Conservation (phyloP, 2,329 filamentous ascomycete species). For the Phoma sp. region DNA sequence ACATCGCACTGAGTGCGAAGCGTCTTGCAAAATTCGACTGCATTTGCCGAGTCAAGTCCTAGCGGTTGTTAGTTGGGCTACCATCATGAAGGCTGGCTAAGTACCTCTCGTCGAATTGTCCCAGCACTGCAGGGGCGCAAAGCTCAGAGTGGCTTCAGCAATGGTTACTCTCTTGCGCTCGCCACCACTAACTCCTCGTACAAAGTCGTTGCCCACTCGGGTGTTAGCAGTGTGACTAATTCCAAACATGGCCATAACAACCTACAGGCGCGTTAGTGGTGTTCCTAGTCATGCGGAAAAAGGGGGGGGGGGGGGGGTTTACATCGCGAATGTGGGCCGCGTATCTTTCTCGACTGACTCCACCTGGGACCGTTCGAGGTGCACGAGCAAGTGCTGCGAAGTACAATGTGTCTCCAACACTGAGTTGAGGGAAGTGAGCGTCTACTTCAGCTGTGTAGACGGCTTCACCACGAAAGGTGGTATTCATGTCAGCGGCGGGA, state of each 20-base stretch:
- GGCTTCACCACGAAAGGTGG: conserved; percentile 77
- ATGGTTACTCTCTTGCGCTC: conserved; percentile 60
- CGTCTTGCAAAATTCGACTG: conserved; percentile 64
- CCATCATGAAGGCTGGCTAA: conserved; percentile 1
- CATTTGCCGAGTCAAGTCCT: conserved; percentile 51
- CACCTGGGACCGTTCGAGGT: conserved; percentile 65
- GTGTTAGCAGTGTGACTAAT: conserved; percentile 76
- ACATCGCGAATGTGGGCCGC: conserved; percentile 67
- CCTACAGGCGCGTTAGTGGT: conserved; percentile 36
- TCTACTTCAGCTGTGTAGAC: conserved; percentile 87
- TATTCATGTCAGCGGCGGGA: conserved; percentile 75
- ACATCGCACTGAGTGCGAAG: conserved; percentile 60
- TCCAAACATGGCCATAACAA: conserved; percentile 77
- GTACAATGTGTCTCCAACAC: conserved; percentile 77
- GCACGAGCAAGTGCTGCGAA: conserved; percentile 71
- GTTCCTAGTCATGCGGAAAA: not conserved
- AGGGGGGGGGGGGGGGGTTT: not conserved
- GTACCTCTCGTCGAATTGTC: conserved; percentile 53
- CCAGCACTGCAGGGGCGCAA: conserved; percentile 44
- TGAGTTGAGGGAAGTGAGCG: conserved; percentile 77
- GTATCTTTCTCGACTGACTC: conserved; percentile 62
- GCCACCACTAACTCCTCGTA: conserved; percentile 74
- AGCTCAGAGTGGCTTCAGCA: conserved; percentile 28
- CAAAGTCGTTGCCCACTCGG: conserved; percentile 73
- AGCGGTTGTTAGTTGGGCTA: conserved; percentile 8